phyloP scores from a whole-genome alignment of 2,329 filamentous ascomycete species.

The Venturia nashicola region DNA sequence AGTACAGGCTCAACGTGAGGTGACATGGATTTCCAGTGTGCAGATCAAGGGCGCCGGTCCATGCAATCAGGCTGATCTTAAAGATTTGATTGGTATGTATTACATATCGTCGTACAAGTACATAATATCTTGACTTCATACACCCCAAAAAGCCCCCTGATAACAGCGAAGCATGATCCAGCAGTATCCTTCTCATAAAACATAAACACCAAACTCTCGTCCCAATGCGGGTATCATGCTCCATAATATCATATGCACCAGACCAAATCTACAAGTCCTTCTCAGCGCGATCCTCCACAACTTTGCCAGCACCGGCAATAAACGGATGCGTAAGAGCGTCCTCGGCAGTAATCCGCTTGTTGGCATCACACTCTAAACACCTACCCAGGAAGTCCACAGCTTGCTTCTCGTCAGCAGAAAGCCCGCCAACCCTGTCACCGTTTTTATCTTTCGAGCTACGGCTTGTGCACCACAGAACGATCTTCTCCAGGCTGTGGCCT shows the following conservation, averaged over 20 bases:
- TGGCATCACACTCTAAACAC: conserved; percentile 67
- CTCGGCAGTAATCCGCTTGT: conserved; percentile 58
- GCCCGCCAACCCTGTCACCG: conserved; percentile 35
- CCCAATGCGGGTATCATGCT: not conserved
- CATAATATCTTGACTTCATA: not conserved
- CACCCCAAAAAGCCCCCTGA: not conserved
- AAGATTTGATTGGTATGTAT: not conserved
- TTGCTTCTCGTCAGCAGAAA: conserved; percentile 57
- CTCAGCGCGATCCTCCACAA: conserved; percentile 12
- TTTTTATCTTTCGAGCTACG: conserved; percentile 50
- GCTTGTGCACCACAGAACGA: conserved; percentile 88
- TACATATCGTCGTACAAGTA: not conserved
- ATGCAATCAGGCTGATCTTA: not conserved
- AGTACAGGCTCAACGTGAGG: no score
- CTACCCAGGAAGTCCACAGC: conserved; percentile 60
- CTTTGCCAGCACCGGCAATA: conserved; percentile 27
- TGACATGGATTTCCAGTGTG: no score
- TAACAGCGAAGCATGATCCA: not conserved
- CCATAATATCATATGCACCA: not conserved
- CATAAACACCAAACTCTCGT: not conserved
- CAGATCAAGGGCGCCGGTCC: not conserved
- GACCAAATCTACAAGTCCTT: not conserved
- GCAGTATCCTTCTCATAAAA: not conserved
- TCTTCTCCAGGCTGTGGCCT: conserved; percentile 83
- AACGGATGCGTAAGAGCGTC: conserved; percentile 66